Base-by-base conservation (phyloP, 2,329 filamentous ascomycete species). In the Colletotrichum sp. region DNA sequence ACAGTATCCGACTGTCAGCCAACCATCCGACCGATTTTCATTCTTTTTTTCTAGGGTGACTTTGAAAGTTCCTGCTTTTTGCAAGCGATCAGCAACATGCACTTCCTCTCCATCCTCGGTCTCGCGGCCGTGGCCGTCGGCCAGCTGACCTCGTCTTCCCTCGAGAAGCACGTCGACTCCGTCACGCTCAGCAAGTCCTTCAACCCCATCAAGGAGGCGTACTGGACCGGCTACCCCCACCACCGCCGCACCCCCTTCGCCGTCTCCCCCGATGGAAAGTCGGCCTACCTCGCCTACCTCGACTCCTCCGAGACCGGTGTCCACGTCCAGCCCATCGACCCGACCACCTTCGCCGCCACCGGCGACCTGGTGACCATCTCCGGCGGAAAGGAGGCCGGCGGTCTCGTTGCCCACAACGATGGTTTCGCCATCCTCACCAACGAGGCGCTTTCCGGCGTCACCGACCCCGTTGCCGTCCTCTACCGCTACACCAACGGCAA, bases 361-460 rank as follows among this genome's bases (percentile, higher is more conserved):
- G 91, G 90, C 9, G 85, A 85, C 30, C 82, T 87, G 0, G 85
- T 92, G 5, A 90, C 89, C 1, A 83, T 92, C 52, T 79, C 86
- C n/a, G 87, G 87, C 16, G 90, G 87, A 52, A 89, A 91, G 79
- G 91, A 93, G 83, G 90, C 89, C 6, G 90, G 90, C 69, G 91
- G 91, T 62, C 86, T 93, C 1, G 89, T 93, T 59, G 91, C 91
- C 19, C 91, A 92, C 79, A 86, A 91, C 77, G 90, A 93, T 80
- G 91, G 91, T 4, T 93, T 93, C 77, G 91, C 91, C n/a, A 82
- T 93, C 32, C 82, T 93, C 65, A 91, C 90, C 55, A 92, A 92
- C 83, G 90, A 91, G 80, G 86, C 86, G 3, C 83, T 91, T 78
- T 86, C 89, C 3, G 86, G 88, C 2, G 88, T 90, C 72, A 85